phyloP scores from a whole-genome alignment of 768 basidiomycete genomes.

The Boletus barrowsii region DNA sequence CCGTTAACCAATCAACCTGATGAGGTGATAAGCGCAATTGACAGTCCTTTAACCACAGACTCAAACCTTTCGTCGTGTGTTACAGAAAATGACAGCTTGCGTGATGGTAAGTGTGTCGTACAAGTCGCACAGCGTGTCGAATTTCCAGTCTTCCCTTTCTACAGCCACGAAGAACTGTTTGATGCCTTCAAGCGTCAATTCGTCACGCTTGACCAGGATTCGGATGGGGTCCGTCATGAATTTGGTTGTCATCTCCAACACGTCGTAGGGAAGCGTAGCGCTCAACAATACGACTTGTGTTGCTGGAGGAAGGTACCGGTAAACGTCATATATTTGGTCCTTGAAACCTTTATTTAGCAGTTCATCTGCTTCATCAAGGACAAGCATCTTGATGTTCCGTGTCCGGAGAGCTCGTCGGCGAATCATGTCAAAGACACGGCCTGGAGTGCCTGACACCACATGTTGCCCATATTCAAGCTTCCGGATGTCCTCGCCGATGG shows the following conservation, averaged over 20 bases:
- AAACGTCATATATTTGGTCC: constrained; percentile 99
- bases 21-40: constrained; percentile 8
- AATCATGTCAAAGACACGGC: constrained; percentile 99
- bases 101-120: constrained; percentile 99
- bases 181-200: constrained; percentile 94
- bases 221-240: constrained; percentile 99
- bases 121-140: constrained; percentile 94
- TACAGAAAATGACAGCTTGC: constrained; percentile 99
- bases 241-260: constrained; percentile 98
- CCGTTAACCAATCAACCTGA: constrained; percentile 96
- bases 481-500: constrained; percentile 95
- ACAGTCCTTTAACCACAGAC: not conserved
- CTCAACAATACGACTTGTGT: constrained; percentile 97
- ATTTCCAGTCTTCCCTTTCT: constrained; percentile 99
- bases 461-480: constrained; percentile 98
- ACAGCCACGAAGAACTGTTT: constrained; percentile 98
- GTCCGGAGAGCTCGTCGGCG: constrained; percentile 88
- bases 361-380: constrained; percentile 94
- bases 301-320: constrained; percentile 93
- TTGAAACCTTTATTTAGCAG: constrained; percentile 98
- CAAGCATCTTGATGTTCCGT: constrained; percentile 96
- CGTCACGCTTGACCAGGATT: constrained; percentile 98
- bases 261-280: constrained; percentile 94
- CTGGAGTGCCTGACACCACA: constrained; percentile 95
- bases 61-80: constrained; percentile 89